Evolutionary conservation across 805 yeast species (phyloP).

Genomic region (Zygotorulaspora danielsina): DNA sequence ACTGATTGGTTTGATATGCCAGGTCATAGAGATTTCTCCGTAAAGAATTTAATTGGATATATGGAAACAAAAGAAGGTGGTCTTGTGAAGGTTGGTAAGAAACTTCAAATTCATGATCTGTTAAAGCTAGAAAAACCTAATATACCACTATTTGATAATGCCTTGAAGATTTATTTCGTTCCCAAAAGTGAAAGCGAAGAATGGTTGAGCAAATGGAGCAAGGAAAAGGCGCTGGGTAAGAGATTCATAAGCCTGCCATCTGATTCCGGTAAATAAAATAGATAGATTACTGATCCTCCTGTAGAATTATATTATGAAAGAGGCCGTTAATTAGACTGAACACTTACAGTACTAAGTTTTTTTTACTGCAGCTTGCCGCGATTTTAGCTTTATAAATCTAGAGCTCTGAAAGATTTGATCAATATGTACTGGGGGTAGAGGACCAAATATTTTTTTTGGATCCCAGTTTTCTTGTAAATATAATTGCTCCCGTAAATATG

Average conservation of each 20-base stretch:
- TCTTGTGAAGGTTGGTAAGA: slow-evolving; percentile 77
- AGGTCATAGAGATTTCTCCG: slow-evolving; percentile 54
- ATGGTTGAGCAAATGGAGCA: slow-evolving; percentile 70
- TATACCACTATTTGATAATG: slow-evolving; percentile 73
- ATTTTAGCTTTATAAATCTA: slow-evolving; percentile 47
- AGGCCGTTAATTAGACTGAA: no score
- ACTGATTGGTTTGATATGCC: slow-evolving; percentile 61
- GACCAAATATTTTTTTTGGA: slow-evolving; percentile 70
- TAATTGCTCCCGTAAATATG: slow-evolving; percentile 46
- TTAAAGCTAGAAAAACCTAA: slow-evolving; percentile 57
- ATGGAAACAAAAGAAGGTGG: slow-evolving; percentile 86
- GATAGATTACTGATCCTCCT: no score
- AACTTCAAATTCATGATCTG: slow-evolving; percentile 58
- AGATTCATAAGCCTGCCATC: no score
- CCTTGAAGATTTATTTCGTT: slow-evolving; percentile 69
- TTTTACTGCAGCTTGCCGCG: slow-evolving; percentile 46
- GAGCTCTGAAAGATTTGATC: slow-evolving; percentile 59
- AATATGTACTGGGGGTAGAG: slow-evolving; percentile 62
- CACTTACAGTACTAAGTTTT: not conserved
- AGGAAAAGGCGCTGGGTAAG: slow-evolving; percentile 51
- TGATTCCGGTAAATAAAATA: no score
- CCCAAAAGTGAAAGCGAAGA: slow-evolving; percentile 61
- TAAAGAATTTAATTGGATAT: slow-evolving; percentile 61
- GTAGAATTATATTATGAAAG: no score
- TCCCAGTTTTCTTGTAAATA: slow-evolving; percentile 49